Conservation (phyloP, 805 yeast species). For the Blastobotrys americana region DNA sequence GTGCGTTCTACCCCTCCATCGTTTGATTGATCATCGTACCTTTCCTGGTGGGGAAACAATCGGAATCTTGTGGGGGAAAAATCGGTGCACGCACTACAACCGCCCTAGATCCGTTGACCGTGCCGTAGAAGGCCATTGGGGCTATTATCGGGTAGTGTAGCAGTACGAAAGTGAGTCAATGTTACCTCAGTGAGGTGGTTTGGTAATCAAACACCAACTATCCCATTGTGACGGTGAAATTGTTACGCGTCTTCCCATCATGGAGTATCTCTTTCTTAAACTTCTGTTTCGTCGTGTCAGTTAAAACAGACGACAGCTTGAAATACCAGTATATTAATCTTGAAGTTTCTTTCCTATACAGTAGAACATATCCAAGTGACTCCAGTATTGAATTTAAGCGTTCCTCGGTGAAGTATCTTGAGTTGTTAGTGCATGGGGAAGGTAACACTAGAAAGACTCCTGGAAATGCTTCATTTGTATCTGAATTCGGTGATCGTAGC, state of each 20-base stretch:
- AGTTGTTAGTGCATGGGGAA: slow-evolving; percentile 74
- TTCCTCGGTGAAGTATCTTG: slow-evolving; percentile 60
- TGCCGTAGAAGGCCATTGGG: too few species aligned
- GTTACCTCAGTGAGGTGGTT: too few species aligned
- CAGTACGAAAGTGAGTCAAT: too few species aligned
- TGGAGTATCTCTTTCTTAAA: slow-evolving; percentile 44
- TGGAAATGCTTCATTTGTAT: slow-evolving; percentile 22
- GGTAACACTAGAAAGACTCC: slow-evolving; percentile 77
- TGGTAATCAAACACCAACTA: too few species aligned
- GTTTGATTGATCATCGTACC: too few species aligned
- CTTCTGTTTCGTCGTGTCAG: slow-evolving; percentile 11
- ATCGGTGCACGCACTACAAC: too few species aligned
- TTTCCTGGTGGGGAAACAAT: too few species aligned
- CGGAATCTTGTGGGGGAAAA: too few species aligned
- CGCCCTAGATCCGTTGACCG: too few species aligned
- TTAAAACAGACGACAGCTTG: slow-evolving; percentile 34
- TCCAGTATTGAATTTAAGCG: slow-evolving; percentile 42
- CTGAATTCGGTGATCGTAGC: slow-evolving; percentile 29
- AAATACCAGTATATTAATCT: slow-evolving; percentile 72
- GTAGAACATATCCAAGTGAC: slow-evolving; percentile 50
- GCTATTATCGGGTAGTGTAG: too few species aligned
- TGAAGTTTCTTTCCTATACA: slow-evolving; percentile 49
- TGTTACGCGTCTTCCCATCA: slow-evolving; percentile 57
- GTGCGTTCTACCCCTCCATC: too few species aligned
- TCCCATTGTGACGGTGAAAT: slow-evolving; percentile 58